Evolutionary conservation across 2,329 filamentous ascomycete genomes (phyloP).

Genomic region (Phialophora macrospora): DNA sequence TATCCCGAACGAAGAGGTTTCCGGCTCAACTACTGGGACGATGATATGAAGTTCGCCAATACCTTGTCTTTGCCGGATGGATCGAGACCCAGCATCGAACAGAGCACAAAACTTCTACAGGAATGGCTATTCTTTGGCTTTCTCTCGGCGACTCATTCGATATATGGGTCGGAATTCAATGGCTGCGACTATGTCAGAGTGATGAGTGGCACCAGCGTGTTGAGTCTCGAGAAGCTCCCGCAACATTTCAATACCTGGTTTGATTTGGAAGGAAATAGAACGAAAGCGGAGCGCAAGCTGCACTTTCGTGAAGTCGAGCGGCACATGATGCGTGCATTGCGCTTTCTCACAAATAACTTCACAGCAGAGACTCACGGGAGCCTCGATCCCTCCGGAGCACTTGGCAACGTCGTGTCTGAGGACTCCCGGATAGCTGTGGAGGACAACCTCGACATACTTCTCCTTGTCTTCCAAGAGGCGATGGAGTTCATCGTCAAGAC

Average conservation of each 20-base stretch:
- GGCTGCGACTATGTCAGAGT: neutral
- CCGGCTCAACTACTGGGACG: constrained; percentile 15
- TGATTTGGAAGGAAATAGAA: neutral
- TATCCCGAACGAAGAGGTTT: constrained; percentile 15
- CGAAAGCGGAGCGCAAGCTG: constrained; percentile 6
- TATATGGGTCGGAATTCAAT: constrained; percentile 14
- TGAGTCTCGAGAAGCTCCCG: constrained; percentile 7
- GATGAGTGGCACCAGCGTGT: neutral
- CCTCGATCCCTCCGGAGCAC: neutral
- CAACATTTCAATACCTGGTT: neutral
- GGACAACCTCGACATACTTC: constrained; percentile 12
- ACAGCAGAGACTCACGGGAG: constrained; percentile 3
- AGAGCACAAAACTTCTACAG: constrained; percentile 20
- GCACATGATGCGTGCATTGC: constrained; percentile 17
- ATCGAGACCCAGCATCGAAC: constrained; percentile 3
- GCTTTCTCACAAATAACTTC: constrained; percentile 22
- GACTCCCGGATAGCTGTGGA: neutral
- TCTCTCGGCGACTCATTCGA: constrained; percentile 4
- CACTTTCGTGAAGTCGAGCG: constrained; percentile 13
- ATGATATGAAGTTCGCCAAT: constrained; percentile 17
- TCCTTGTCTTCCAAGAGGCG: constrained; percentile 2
- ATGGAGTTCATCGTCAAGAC: neutral
- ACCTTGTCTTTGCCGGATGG: constrained; percentile 10
- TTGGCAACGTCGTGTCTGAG: neutral
- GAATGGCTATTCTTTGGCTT: constrained; percentile 26